Evolutionary conservation across 495 filamentous ascomycete species (phyloP), one percentile per base, ranked within the genome.

Genomic region (Rhypophila decipiens): DNA sequence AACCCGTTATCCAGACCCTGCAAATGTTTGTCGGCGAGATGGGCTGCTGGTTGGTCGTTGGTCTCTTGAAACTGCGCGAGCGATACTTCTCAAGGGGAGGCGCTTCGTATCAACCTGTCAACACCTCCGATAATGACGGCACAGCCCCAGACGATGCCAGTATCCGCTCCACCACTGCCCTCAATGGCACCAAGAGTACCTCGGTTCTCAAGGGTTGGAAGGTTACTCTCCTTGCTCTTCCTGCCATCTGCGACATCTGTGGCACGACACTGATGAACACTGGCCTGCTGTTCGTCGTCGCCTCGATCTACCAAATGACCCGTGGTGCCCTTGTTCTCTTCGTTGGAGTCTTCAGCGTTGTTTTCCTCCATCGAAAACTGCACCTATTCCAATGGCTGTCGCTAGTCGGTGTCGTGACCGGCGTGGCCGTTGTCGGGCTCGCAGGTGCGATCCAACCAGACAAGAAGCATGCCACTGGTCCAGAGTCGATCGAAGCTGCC

Each of bases 301-400:
- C 93, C 0, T 89, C 84, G 51, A 95, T 98, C 56, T 98, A 96
- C 72, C 93, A 98, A 64, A 98, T 98, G 93, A 97, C 91, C 8
- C 78, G 93, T 22, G 93, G 93, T 13, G 91, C 93, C 0, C 73
- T 98, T 21, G 90, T 97, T 13, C 73, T 98, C 4, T 98, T 97
- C 49, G 93, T 98, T 10, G 93, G 93, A 0, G 67, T 96, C 0
- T 96, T 98, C 72, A 95, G 88, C 60, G 90, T 98, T 5, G 54
- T 95, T 2, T 97, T 98, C 62, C 69, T 98, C 29, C 81, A 77
- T 44, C 81, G 88, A 24, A 82, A 78, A 53, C 73, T 97, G 24
- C 76, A 83, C 50, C 51, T 83, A 4, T 95, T 88, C 70, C 90
- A 97, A 60, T 98, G 93, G 93, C 70, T 84, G 49, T 84, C 88